Base-by-base conservation (phyloP, 495 filamentous ascomycete species). In the Penicillium turbatum region DNA sequence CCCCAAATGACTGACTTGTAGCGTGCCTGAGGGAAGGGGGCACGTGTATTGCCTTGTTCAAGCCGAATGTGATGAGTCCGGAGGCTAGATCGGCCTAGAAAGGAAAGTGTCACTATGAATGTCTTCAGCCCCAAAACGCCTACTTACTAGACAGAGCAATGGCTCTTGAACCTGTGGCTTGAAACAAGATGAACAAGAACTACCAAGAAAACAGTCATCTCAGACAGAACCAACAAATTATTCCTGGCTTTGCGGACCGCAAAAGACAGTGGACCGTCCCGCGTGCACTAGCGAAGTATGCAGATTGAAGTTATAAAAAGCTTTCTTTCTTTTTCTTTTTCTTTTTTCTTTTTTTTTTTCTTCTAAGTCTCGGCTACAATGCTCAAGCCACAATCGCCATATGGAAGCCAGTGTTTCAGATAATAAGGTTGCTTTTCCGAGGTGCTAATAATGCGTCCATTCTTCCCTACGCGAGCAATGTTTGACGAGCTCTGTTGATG, bases 401-500 rank as follows among this genome's bases (percentile, higher is more conserved):
- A 65, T 65, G 60, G 56, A 34, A 41, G 5, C 51, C 48, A 38
- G 35, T 44, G 62, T 65, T 65, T 65, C 62, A 65, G 62, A 60
- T 55, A 48, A 54, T 58, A 53, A 56, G 52, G 48, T 65, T 63
- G 42, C 51, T 60, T 57, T 55, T 65, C 51, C n/a, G 11, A 21
- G 24, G n/a, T n/a, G n/a, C n/a, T n/a, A n/a, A 37, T 24, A 24
- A 24, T 24, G 30, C 21, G 13, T 31, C 50, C 59, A 57, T 61
- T 58, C 55, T 16, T 9, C 56, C n/a, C 43, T 53, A 35, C 47
- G 37, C 31, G 30, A 53, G 60, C 48, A 53, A 67, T 67, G 60
- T 61, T 64, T 59, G 54, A 60, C 51, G 57, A 64, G 56, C 59
- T 36, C 51, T 54, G 53, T 47, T 51, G 52, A 70, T 69, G 69